phyloP scores from a whole-genome alignment of 768 basidiomycete species.

The Paxillus ammoniavirescens region DNA sequence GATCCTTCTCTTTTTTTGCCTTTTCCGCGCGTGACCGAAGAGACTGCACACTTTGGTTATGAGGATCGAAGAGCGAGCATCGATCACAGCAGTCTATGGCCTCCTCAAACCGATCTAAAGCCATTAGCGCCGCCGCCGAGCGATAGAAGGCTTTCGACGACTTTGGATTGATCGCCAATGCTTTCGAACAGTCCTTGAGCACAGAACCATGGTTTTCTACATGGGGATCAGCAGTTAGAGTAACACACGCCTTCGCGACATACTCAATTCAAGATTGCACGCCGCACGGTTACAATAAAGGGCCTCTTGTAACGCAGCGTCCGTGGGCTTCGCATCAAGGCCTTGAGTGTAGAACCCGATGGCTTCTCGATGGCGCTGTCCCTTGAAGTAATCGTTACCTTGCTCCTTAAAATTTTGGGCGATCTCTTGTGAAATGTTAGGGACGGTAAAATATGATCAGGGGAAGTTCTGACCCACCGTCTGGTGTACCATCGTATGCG shows the following conservation, averaged over 20 bases:
- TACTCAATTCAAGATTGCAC: conserved; percentile 86
- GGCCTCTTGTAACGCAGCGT: conserved; percentile 54
- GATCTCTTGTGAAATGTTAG: conserved; percentile 54
- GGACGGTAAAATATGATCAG: background rate
- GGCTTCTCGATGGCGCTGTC: conserved; percentile 85
- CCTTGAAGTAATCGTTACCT: conserved; percentile 92
- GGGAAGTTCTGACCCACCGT: conserved; percentile 62
- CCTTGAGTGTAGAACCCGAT: conserved; percentile 88
- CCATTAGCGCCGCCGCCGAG: conserved; percentile 73
- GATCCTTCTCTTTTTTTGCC: conserved; percentile 48
- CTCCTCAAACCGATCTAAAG: conserved; percentile 75
- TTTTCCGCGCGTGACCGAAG: conserved; percentile 48
- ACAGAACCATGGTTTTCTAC: conserved; percentile 88
- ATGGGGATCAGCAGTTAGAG: background rate
- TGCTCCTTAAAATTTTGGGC: conserved; percentile 93
- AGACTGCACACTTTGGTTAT: conserved; percentile 51
- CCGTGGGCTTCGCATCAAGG: conserved; percentile 78
- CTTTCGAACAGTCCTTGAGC: conserved; percentile 80
- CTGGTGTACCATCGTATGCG: conserved; percentile 85
- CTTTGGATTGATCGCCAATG: conserved; percentile 55
- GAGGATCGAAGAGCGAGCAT: conserved; percentile 58
- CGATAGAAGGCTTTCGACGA: conserved; percentile 88
- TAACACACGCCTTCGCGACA: conserved; percentile 23
- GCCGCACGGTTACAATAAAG: conserved; percentile 89
- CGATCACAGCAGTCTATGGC: conserved; percentile 78